Base-by-base conservation (phyloP, 2,329 filamentous ascomycete species). In the Botrytis medusae region DNA sequence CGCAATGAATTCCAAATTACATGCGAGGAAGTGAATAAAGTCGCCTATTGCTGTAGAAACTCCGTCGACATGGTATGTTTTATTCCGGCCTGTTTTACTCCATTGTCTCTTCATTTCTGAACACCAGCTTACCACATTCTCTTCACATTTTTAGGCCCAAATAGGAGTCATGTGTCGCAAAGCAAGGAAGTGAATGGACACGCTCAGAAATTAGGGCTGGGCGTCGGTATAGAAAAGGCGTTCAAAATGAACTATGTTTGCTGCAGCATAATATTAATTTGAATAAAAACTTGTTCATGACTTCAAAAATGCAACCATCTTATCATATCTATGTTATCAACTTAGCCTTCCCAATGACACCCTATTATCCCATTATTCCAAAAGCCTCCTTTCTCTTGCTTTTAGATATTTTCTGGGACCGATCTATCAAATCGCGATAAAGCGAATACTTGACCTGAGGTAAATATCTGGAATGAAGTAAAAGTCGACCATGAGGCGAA, bases 1-100 rank as follows among this genome's bases (percentile, higher is more conserved):
- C 64, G 64, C 4, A n/a, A 25, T 5, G 25, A 68, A 29, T 68
- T 68, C 25, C 32, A 34, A 54, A 54, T 8, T 25, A 68, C 32
- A 22, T 68, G 64, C 22, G 10, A 10, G 12, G 46, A 68, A 1
- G 20, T 14, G 46, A 34, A 54, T 1, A 68, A 68, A 14, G n/a
- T 22, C 6, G 64, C 64, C 7, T 40, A 40, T 25, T 68, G 64
- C 64, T 68, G 64, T 22, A 6, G 1, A 1, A 68, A 68, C 1
- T 34, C 64, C 2, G 18, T 68, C 25, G 64, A 68, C 16, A 68
- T 68, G 46, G 64, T 68, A 68, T 25, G 64, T 68, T 44, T 2
- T 44, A 63, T n/a, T 42, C n/a, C 10, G 1, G 10, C 29, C 18
- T 34, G 10, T 44, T 1, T 20, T 16, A 44, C 18, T 22, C 2